Percentiles rank a stretch among this genome's conserved stretches.
Evolutionary conservation across 768 basidiomycete genomes (phyloP).

Genomic region (Pleurotus citrinopileatus): DNA sequence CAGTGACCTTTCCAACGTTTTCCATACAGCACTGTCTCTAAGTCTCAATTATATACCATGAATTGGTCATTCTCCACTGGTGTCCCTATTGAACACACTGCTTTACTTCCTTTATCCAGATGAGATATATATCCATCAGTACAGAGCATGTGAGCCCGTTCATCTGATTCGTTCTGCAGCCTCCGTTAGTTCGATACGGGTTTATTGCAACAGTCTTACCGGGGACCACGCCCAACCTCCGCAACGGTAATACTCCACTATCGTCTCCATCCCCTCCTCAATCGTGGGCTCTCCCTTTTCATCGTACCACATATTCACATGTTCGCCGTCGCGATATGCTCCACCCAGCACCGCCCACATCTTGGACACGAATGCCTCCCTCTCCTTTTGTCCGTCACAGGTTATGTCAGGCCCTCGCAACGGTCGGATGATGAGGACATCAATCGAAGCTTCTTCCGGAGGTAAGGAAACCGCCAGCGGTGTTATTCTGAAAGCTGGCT

Average conservation of each 20-base stretch:
- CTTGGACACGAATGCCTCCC: constrained; percentile 51
- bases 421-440: constrained; percentile 78
- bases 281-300: constrained; percentile 36
- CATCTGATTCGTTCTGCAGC: constrained; percentile 55
- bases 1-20: too few species aligned
- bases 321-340: constrained; percentile 80
- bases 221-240: constrained; percentile 88
- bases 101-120: constrained; percentile 61
- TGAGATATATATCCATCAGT: constrained; percentile 71
- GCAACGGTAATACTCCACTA: constrained; percentile 79
- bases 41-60: constrained; percentile 39
- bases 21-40: constrained; percentile 8
- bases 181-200: not conserved
- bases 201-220: constrained; percentile 38
- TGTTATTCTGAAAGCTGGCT: constrained; percentile 75
- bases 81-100: constrained; percentile 41
- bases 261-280: constrained; percentile 44
- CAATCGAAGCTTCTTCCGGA: constrained; percentile 50
- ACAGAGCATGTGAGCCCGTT: constrained; percentile 69
- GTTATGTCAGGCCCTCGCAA: constrained; percentile 48
- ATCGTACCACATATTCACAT: constrained; percentile 60
- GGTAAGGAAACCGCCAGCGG: constrained; percentile 54
- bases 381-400: constrained; percentile 38
- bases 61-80: constrained; percentile 36
- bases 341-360: constrained; percentile 49